These are phyloP conservation scores for Physocladia obscura DNA, from an alignment of 192 early-diverging fungal species.

Conservation along the genomic window DNA sequence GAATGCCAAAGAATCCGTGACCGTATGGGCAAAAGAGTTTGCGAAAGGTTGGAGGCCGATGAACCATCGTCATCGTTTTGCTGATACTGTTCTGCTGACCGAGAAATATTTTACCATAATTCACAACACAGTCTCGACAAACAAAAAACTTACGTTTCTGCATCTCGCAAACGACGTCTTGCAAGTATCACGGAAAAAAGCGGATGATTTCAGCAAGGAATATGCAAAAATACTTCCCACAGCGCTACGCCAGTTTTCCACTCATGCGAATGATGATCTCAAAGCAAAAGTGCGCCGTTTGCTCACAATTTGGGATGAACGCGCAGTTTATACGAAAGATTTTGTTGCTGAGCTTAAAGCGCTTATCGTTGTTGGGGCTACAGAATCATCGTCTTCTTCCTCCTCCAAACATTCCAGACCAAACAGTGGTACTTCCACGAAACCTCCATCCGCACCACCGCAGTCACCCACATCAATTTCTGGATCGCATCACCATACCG, in stretches of 20 bases:
- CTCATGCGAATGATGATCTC: conserved; percentile 8
- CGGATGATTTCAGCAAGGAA: conserved; percentile 40
- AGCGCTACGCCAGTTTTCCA: conserved; percentile 7
- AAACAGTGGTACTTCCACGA: neutral
- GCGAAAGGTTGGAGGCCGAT: conserved; percentile 26
- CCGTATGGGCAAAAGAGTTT: conserved; percentile 40
- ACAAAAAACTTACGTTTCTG: conserved; percentile 35
- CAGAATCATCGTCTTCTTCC: neutral
- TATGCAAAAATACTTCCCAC: conserved; percentile 41
- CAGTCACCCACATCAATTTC: neutral
- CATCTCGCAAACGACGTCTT: conserved; percentile 51
- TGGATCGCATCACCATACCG: neutral
- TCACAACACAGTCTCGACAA: conserved; percentile 1
- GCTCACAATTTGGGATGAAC: conserved; percentile 38
- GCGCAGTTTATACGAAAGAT: conserved; percentile 29
- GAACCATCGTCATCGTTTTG: neutral
- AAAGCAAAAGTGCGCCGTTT: conserved; percentile 20
- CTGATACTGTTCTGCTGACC: neutral
- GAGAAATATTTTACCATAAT: neutral
- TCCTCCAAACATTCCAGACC: neutral
- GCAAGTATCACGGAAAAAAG: conserved; percentile 39
- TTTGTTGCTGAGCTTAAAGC: conserved; percentile 26
- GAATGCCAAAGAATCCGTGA: conserved; percentile 34
- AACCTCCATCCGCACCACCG: neutral
- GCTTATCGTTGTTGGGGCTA: neutral